Base-by-base conservation (phyloP, 1,284 basidiomycete genomes). In the Heterobasidion parviporum region DNA sequence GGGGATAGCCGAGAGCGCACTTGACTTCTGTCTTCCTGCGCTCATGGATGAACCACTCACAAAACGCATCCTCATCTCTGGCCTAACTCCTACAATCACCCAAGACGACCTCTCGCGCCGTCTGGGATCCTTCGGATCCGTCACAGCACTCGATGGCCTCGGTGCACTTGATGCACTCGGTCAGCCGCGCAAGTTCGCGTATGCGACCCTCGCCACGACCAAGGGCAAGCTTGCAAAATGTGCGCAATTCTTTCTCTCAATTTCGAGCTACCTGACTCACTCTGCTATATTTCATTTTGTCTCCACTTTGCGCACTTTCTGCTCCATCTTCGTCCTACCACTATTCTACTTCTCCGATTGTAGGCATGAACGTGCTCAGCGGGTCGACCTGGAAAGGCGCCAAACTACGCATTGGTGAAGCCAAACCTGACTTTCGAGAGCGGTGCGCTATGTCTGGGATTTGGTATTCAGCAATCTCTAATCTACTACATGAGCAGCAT, bases 361-460 rank as follows among this genome's bases (percentile, higher is more conserved):
- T 55, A 90, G 88, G 87, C 69, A 73, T 89, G 67, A 90, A 83
- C 63, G 64, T 82, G 4, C 74, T 92, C 8, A 90, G 86, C 60
- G 89, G 89, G 33, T 81, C 86, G 8, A 88, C 80, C 1, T 92
- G 87, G 86, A 92, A 90, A 69, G 89, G 89, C 15, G 71, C 87
- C n/a, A 89, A 85, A 61, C 69, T 92, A 34, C 78, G 87, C n/a
- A 77, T 92, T 38, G 88, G 88, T 7, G 87, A 90, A 61, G 89
- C 89, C 26, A 87, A 81, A 60, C 83, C 81, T 1, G 84, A 91
- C 67, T 92, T 77, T 64, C 67, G 67, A 6, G 81, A 84, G 64
- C 74, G 82, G 87, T 86, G 48, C 16, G 69, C 61, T 6, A 12
- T 18, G 9, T 56, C 35, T 48, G 20, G 6, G 45, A 38, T n/a